Evolutionary conservation across 169 alveolate species (phyloP), one percentile per base, ranked within the genome.

Genomic region (Cystoisospora suis): DNA sequence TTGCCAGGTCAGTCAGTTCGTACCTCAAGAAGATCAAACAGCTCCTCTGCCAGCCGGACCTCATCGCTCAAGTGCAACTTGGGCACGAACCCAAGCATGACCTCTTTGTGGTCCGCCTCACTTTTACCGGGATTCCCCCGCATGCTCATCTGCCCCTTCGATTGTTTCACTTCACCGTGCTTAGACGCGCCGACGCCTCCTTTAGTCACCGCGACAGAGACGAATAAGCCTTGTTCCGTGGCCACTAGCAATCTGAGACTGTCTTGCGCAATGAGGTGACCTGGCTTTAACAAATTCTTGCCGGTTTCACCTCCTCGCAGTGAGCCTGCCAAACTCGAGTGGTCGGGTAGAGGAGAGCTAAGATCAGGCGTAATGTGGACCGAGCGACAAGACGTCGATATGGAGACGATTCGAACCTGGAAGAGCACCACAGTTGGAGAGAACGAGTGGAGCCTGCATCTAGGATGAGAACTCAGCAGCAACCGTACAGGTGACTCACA

Each of bases 61-160:
- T 40, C 83, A 56, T 72, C 83, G 83, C 83, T 72, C 38, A 72
- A 56, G 45, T 72, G 83, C 49, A 72, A 4, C 56, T 72, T 72
- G 32, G 83, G 83, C 36, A 72, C 56, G 53, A 72, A 72, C 23
- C 42, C 83, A 36, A 72, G 58, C 12, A 65, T n/a, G n/a, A n/a
- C n/a, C n/a, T n/a, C n/a, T n/a, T n/a, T n/a, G n/a, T n/a, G n/a
- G n/a, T n/a, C n/a, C n/a, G n/a, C n/a, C n/a, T n/a, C n/a, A n/a
- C n/a, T n/a, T n/a, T n/a, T n/a, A n/a, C n/a, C n/a, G n/a, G n/a
- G n/a, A n/a, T n/a, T n/a, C n/a, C n/a, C n/a, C n/a, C n/a, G n/a
- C n/a, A n/a, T n/a, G n/a, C n/a, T n/a, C n/a, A n/a, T n/a, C n/a
- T n/a, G n/a, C n/a, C n/a, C n/a, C n/a, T n/a, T 12, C 23, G 65